Conservation (phyloP, 2,329 filamentous ascomycete genomes). For the Pseudogymnoascus sp. region DNA sequence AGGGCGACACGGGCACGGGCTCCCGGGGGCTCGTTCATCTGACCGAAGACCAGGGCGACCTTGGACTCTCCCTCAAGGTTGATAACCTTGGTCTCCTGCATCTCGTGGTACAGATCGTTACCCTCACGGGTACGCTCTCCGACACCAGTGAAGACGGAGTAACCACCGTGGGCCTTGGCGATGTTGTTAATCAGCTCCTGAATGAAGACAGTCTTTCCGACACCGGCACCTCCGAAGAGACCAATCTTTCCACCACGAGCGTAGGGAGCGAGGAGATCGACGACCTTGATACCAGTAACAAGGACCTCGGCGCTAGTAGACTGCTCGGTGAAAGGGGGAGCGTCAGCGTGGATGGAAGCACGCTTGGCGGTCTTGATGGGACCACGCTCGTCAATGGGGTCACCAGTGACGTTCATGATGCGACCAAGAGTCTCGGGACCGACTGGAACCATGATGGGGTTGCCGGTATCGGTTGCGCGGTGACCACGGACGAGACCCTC, state of each 20-base stretch:
- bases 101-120: conserved; percentile 99
- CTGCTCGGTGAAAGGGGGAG: conserved; percentile 89
- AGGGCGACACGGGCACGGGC: conserved; percentile 99
- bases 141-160: conserved; percentile 99
- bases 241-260: conserved; percentile 99
- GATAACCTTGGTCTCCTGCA: conserved; percentile 99
- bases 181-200: conserved; percentile 99
- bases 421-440: conserved; percentile 88
- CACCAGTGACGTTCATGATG: conserved; percentile 99
- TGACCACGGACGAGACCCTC: conserved; percentile 97
- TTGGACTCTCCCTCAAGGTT: conserved; percentile 98
- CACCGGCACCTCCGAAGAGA: conserved; percentile 99
- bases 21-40: conserved; percentile 99
- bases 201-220: conserved; percentile 99
- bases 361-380: conserved; percentile 90
- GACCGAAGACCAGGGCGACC: conserved; percentile 98
- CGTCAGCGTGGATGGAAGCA: conserved; percentile 87
- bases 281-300: conserved; percentile 99
- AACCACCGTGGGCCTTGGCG: conserved; percentile 99
- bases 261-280: conserved; percentile 97
- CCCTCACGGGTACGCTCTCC: conserved; percentile 99
- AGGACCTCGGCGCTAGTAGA: conserved; percentile 94
- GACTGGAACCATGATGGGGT: conserved; percentile 94
- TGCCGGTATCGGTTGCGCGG: conserved; percentile 78
- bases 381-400: conserved; percentile 98